phyloP scores from a whole-genome alignment of 352 stramenopile species.

The Phytopythium delawarense region DNA sequence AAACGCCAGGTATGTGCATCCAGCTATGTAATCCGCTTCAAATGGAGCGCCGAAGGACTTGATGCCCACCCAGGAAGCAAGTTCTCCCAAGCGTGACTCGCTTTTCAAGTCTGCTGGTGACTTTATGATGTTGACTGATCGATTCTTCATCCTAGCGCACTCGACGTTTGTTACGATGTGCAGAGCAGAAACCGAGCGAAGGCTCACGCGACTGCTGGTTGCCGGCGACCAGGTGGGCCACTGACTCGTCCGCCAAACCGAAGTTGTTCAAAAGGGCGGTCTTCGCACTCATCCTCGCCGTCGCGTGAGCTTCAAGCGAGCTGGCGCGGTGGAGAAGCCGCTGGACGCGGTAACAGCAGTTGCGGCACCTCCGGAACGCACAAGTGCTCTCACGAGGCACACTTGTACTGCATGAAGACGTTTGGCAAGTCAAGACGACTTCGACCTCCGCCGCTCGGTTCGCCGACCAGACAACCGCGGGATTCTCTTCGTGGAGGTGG shows the following conservation, averaged over 20 bases:
- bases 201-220: background rate
- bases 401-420: slow-evolving; percentile 25
- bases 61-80: background rate
- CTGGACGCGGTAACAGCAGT: slow-evolving; percentile 68
- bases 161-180: slow-evolving; percentile 38
- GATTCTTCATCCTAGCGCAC: background rate
- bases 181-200: slow-evolving; percentile 12
- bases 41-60: background rate
- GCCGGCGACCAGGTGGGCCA: background rate
- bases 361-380: slow-evolving; percentile 45
- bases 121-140: background rate
- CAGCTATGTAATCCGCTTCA: background rate
- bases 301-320: slow-evolving; percentile 9
- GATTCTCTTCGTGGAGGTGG: slow-evolving; percentile 35
- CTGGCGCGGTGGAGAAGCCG: slow-evolving; percentile 24
- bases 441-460: slow-evolving; percentile 19
- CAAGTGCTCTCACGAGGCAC: slow-evolving; percentile 41
- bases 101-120: background rate
- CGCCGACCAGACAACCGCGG: slow-evolving; percentile 53
- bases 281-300: slow-evolving; percentile 10
- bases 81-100: background rate
- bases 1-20: background rate
- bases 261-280: background rate
- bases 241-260: background rate
- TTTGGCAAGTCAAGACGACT: slow-evolving; percentile 8